Conservation (phyloP, 164 flowering plant species). For the Berberis thunbergii region DNA sequence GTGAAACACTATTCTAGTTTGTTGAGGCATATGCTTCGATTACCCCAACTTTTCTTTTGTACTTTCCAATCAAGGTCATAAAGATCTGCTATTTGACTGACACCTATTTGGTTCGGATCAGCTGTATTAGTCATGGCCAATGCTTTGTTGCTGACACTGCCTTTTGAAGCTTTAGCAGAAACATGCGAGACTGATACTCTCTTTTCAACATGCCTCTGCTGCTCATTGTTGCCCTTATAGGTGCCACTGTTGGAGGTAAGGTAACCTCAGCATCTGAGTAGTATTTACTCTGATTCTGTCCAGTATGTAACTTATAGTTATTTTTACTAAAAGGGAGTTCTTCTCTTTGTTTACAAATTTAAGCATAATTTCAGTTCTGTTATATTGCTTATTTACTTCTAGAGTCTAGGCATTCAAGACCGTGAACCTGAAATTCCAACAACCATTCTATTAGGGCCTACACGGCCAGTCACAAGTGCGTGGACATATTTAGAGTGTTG, state of each 20-base stretch:
- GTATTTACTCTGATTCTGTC: background rate
- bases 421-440: too few species aligned
- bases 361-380: too few species aligned
- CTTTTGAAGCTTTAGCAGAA: slow-evolving; percentile 80
- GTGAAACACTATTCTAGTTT: too few species aligned
- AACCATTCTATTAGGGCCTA: too few species aligned
- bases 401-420: too few species aligned
- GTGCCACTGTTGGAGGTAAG: slow-evolving; percentile 88
- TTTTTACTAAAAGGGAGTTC: background rate
- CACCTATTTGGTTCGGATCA: slow-evolving; percentile 15
- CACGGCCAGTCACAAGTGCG: too few species aligned
- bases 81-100: slow-evolving; percentile 2
- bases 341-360: background rate
- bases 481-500: too few species aligned
- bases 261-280: background rate
- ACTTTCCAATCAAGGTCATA: background rate
- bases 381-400: too few species aligned
- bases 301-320: background rate
- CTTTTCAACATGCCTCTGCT: slow-evolving; percentile 68
- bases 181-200: slow-evolving; percentile 65
- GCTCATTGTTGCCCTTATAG: slow-evolving; percentile 63
- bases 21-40: background rate
- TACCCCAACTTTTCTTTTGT: background rate
- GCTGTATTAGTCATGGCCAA: slow-evolving; percentile 29
- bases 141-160: slow-evolving; percentile 41